Evolutionary conservation across 768 basidiomycete genomes (phyloP).

Genomic region (Strobilomyces confusus): DNA sequence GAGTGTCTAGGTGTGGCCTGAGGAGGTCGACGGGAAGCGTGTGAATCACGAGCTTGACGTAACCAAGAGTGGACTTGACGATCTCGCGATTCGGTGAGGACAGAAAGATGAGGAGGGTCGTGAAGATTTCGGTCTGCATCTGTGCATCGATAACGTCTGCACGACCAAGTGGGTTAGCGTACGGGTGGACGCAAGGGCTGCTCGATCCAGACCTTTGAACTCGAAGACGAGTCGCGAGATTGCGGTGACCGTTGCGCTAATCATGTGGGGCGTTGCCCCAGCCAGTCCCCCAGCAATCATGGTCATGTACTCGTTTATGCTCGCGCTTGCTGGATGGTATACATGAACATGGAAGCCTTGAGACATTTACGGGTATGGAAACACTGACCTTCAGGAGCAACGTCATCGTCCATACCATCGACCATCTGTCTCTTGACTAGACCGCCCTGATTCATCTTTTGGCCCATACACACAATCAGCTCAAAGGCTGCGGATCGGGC

Average conservation of each 20-base stretch:
- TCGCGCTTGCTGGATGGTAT: constrained; percentile 54
- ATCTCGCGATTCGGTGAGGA: constrained; percentile 96
- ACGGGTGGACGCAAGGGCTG: background rate
- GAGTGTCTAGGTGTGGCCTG: constrained; percentile 66
- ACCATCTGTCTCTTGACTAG: constrained; percentile 71
- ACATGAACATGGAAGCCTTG: constrained; percentile 3
- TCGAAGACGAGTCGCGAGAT: constrained; percentile 93
- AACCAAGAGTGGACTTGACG: constrained; percentile 94
- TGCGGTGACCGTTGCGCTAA: constrained; percentile 93
- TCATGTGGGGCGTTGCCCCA: constrained; percentile 94
- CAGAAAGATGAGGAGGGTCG: constrained; percentile 86
- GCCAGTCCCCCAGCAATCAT: constrained; percentile 96
- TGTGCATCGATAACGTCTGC: constrained; percentile 62
- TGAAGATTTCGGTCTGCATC: constrained; percentile 81
- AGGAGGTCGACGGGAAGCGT: constrained; percentile 70
- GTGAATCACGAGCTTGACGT: constrained; percentile 89
- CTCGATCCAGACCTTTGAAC: constrained; percentile 66
- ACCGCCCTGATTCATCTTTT: constrained; percentile 87
- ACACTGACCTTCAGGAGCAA: constrained; percentile 38
- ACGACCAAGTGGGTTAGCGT: constrained; percentile 1
- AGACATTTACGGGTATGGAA: background rate
- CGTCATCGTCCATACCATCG: constrained; percentile 80
- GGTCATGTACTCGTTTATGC: constrained; percentile 87
- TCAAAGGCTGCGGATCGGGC: constrained; percentile 88
- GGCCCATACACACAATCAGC: constrained; percentile 84